Evolutionary conservation across 2,329 filamentous ascomycete species (phyloP), one percentile per base, ranked within the genome.

Genomic region (Aspergillus cejpii): DNA sequence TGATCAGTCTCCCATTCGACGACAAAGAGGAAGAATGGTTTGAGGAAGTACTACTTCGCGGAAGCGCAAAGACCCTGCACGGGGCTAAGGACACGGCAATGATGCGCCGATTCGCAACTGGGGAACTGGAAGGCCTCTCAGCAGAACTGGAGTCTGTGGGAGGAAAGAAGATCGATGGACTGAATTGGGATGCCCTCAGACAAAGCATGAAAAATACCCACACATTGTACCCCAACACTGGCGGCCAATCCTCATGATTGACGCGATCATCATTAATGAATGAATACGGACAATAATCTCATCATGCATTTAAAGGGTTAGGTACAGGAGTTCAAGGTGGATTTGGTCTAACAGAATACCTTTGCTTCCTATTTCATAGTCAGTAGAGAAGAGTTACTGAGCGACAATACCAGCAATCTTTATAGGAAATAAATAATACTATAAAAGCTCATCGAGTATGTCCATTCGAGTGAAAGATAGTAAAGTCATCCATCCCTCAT

Each of bases 1-100:
- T 94, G 0, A 76, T 87, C 6, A 82, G 83, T 49, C 66, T 91
- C 49, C 85, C 87, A 0, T 77, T 94, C n/a, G 80, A 80, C 45
- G 62, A 72, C 1, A 71, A 78, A 14, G 88, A 94, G 60, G 85
- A 90, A 60, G 61, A 61, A 3, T 91, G 85, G 84, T 80, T 94
- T 50, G 80, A 84, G 53, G 78, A 84, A 20, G 84, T 77, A 46
- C 69, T 94, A 28, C 72, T 79, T 0, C 70, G 72, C 3, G 83
- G 84, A 8, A 79, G 80, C 36, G 85, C 84, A 2, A 80, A 79
- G 57, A 75, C 72, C 33, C 67, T 84, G 6, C 79, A 77, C 51
- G 79, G 78, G 19, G 81, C 84, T 3, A 83, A 79, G 59, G 87
- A 91, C 56, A 86, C 84, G 0, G 72, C 89, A 1, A 74, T 88